These are phyloP conservation scores for Xylariaceae sp. DNA, from an alignment of 2,329 filamentous ascomycete genomes.

Conservation along the genomic window DNA sequence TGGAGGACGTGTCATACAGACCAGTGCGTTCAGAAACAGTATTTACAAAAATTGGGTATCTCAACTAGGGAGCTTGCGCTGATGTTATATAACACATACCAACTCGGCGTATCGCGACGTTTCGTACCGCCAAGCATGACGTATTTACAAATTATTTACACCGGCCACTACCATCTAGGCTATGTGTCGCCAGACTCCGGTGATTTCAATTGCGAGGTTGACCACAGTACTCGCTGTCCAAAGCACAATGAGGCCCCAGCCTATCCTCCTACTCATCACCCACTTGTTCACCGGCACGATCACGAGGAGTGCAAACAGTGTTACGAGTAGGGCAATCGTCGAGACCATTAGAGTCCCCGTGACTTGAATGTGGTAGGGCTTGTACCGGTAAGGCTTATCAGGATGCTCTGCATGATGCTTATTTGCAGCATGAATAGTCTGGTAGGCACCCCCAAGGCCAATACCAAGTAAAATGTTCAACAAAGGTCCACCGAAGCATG, in stretches of 20 bases:
- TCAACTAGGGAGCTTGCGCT: slow-evolving; percentile 6
- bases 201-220: slow-evolving; percentile 82
- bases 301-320: slow-evolving; percentile 77
- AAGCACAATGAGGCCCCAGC: slow-evolving; percentile 76
- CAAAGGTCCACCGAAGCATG: slow-evolving; percentile 98
- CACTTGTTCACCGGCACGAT: slow-evolving; percentile 85
- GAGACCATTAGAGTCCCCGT: slow-evolving; percentile 85
- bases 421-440: slow-evolving; percentile 76
- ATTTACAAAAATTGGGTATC: slow-evolving; percentile 9
- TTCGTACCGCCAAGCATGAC: slow-evolving; percentile 14
- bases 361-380: slow-evolving; percentile 82
- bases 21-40: too few species aligned
- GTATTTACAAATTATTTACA: slow-evolving; percentile 23
- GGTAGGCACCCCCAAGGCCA: slow-evolving; percentile 87
- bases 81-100: slow-evolving; percentile 16
- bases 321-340: slow-evolving; percentile 81
- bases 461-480: slow-evolving; percentile 95
- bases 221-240: slow-evolving; percentile 81
- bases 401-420: slow-evolving; percentile 72
- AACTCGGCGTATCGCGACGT: slow-evolving; percentile 9
- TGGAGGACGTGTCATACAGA: neutral
- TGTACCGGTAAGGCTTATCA: slow-evolving; percentile 66
- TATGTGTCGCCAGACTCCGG: slow-evolving; percentile 55
- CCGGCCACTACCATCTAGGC: slow-evolving; percentile 29
- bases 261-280: slow-evolving; percentile 83